Percentiles rank a stretch among this genome's conserved stretches.
phyloP scores from a whole-genome alignment of 2,329 filamentous ascomycete species.

The Colletotrichum musicola region DNA sequence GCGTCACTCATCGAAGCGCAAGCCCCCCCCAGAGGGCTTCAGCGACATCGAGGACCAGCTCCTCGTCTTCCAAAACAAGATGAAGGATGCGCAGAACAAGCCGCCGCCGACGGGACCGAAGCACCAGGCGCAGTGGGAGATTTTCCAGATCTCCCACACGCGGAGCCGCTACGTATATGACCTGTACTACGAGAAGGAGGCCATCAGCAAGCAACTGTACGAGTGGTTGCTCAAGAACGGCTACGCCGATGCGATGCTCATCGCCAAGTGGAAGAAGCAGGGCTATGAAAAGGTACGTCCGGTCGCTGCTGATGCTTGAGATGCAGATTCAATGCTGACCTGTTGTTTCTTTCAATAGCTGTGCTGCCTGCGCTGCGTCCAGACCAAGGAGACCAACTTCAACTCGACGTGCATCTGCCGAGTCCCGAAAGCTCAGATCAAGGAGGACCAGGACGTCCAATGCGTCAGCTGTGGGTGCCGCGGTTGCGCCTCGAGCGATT shows the following conservation, averaged over 20 bases:
- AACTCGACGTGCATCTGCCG: constrained; percentile 97
- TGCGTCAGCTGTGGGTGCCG: constrained; percentile 96
- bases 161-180: constrained; percentile 95
- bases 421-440: constrained; percentile 89
- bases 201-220: constrained; percentile 91
- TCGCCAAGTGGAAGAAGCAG: constrained; percentile 99
- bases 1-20: constrained; percentile 80
- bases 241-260: constrained; percentile 94
- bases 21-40: constrained; percentile 88
- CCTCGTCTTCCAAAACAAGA: constrained; percentile 88
- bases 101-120: constrained; percentile 83
- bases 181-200: constrained; percentile 97
- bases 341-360: constrained; percentile 64
- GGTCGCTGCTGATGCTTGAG: not conserved
- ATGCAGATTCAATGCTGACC: constrained; percentile 43
- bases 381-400: constrained; percentile 99
- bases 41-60: constrained; percentile 89
- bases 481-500: constrained; percentile 90
- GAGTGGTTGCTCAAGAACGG: constrained; percentile 97
- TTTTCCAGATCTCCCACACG: constrained; percentile 97
- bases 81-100: constrained; percentile 95
- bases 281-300: constrained; percentile 90
- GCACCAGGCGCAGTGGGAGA: constrained; percentile 94
- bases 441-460: constrained; percentile 90
- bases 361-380: constrained; percentile 94